phyloP scores from a whole-genome alignment of 2,329 filamentous ascomycete species.

The Cladosporium austrohemisphaericum region DNA sequence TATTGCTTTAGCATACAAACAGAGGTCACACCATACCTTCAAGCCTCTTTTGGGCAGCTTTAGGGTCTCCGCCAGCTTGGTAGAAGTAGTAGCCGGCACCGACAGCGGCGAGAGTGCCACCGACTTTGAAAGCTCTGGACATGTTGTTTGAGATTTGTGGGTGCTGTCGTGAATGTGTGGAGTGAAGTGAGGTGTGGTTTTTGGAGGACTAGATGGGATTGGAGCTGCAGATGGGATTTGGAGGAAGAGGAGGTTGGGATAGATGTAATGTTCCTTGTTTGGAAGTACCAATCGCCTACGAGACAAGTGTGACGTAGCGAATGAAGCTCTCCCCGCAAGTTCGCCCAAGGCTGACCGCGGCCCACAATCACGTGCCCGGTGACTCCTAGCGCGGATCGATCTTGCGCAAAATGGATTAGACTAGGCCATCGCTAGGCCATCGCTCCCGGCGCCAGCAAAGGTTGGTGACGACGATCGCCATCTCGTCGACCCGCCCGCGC shows the following conservation, averaged over 20 bases:
- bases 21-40: slow-evolving; percentile 59
- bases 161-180: background rate
- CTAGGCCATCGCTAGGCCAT: no score
- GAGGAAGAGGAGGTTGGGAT: no score
- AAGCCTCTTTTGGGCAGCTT: slow-evolving; percentile 78
- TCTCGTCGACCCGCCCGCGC: background rate
- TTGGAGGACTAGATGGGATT: background rate
- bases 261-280: no score
- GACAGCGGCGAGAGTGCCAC: slow-evolving; percentile 58
- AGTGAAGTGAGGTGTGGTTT: background rate
- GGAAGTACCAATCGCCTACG: no score
- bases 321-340: no score
- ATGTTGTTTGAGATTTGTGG: slow-evolving; percentile 1
- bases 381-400: background rate
- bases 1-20: background rate
- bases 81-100: slow-evolving; percentile 89
- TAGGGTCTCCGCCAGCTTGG: slow-evolving; percentile 73
- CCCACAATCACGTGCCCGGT: slow-evolving; percentile 1
- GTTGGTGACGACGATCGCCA: no score
- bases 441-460: slow-evolving; percentile 3
- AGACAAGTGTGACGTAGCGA: no score
- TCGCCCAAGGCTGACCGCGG: no score
- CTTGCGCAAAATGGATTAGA: no score
- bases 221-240: no score
- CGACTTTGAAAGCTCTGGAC: slow-evolving; percentile 22